phyloP scores from a whole-genome alignment of 176 grass and related monocot species.

The Bolboschoenus planiculmis region DNA sequence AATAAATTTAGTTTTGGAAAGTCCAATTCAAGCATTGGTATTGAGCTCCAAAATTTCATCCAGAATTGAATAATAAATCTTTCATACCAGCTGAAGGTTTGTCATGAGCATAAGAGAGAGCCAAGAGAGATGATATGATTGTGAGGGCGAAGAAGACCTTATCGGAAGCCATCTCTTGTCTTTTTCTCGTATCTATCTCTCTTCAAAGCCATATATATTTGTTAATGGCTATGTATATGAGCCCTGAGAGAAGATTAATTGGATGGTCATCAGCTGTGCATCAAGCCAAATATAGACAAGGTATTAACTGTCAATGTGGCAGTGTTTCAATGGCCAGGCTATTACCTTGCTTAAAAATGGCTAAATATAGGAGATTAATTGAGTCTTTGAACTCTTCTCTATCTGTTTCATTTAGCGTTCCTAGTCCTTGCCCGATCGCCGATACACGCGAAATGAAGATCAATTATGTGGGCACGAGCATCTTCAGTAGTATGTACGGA shows the following conservation, averaged over 20 bases:
- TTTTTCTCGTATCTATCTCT: neutral
- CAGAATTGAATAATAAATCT: neutral
- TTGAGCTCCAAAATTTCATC: neutral
- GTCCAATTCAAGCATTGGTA: neutral
- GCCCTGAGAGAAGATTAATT: neutral
- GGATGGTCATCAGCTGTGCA: neutral
- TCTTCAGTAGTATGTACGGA: neutral
- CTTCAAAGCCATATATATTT: neutral
- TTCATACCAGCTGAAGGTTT: neutral
- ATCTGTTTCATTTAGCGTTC: neutral
- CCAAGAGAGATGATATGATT: neutral
- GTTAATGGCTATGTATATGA: constrained; percentile 23
- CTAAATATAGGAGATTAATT: neutral
- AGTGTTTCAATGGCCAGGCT: constrained; percentile 14
- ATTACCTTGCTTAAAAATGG: constrained; percentile 1
- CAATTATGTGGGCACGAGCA: neutral
- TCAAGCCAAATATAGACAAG: constrained; percentile 6
- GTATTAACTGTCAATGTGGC: constrained; percentile 17
- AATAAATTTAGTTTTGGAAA: neutral
- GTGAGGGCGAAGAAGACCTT: constrained; percentile 17
- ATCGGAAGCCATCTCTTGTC: constrained; percentile 6
- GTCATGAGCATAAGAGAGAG: neutral
- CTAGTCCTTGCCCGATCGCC: neutral
- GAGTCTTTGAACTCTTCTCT: neutral
- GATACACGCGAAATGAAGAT: neutral